Percentiles rank a stretch among this genome's conserved stretches.
Conservation (phyloP, 1,139 yeast genomes). For the Suhomyces wounanorum region DNA sequence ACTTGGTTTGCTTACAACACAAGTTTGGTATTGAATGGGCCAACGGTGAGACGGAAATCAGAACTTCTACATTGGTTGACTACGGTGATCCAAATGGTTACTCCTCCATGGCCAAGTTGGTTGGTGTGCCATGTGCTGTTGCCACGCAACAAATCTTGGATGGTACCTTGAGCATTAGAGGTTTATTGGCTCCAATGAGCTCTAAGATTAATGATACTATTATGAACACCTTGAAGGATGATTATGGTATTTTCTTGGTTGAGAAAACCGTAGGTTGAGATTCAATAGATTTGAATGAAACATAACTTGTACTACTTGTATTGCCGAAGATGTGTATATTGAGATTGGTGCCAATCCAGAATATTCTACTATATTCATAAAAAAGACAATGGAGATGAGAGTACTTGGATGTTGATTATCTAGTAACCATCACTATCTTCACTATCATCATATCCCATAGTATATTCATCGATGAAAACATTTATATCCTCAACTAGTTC, state of each 20-base stretch:
- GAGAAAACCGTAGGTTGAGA: constrained; percentile 65
- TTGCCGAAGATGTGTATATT: too few relatives aligned
- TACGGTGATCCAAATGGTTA: constrained; percentile 93
- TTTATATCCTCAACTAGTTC: constrained; percentile 63
- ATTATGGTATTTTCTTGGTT: constrained; percentile 80
- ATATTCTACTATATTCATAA: too few relatives aligned
- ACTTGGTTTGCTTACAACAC: constrained; percentile 92
- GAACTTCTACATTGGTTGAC: constrained; percentile 94
- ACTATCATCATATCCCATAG: constrained; percentile 54
- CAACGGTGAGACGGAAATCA: constrained; percentile 83
- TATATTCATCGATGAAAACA: constrained; percentile 52
- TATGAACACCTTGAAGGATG: constrained; percentile 87
- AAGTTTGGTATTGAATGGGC: constrained; percentile 97
- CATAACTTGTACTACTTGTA: background rate
- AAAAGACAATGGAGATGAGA: too few relatives aligned
- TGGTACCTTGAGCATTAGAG: constrained; percentile 69
- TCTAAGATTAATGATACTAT: constrained; percentile 88
- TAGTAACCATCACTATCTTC: constrained; percentile 32
- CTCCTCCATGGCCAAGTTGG: constrained; percentile 97
- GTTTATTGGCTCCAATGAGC: constrained; percentile 90
- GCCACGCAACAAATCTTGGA: constrained; percentile 85
- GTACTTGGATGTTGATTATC: too few relatives aligned
- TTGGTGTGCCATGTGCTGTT: constrained; percentile 98
- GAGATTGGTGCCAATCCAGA: too few relatives aligned
- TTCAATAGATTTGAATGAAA: constrained; percentile 4